Percentiles rank a stretch among this genome's conserved stretches.
Conservation (phyloP, 192 early-diverging fungal species). For the Obelidium mucronatum region DNA sequence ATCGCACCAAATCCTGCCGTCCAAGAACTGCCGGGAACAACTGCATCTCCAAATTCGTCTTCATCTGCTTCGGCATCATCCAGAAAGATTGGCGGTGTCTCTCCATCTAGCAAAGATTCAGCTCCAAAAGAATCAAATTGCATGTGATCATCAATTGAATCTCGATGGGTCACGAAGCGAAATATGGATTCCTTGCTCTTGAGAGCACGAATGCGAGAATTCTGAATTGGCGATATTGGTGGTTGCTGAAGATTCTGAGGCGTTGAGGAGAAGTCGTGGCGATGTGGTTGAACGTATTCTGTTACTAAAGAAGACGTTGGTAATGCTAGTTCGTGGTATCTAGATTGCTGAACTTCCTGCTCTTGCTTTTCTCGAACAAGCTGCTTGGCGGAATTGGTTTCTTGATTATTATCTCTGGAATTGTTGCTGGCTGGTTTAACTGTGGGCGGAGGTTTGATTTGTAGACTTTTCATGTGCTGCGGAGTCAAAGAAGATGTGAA, state of each 20-base stretch:
- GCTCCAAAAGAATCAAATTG: not conserved
- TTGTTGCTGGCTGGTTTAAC: not conserved
- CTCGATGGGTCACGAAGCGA: not conserved
- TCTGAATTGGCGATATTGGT: not conserved
- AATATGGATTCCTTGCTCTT: not conserved
- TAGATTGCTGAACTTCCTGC: not conserved
- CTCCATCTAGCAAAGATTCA: not conserved
- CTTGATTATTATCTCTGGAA: not conserved
- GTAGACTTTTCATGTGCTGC: constrained; percentile 14
- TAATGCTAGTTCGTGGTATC: no score
- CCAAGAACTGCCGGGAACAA: no score
- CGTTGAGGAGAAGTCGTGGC: not conserved
- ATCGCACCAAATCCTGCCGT: no score
- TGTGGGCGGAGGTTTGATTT: not conserved
- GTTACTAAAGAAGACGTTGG: no score
- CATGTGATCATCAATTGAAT: not conserved
- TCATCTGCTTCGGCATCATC: not conserved
- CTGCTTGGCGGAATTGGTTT: not conserved
- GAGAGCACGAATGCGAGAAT: not conserved
- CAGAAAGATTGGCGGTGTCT: not conserved
- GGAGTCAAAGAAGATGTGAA: constrained; percentile 14
- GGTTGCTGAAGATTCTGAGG: not conserved
- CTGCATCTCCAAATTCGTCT: not conserved
- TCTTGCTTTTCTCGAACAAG: constrained; percentile 6
- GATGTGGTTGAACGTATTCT: not conserved